Evolutionary conservation across 495 filamentous ascomycete genomes (phyloP), one percentile per base, ranked within the genome.

Genomic region (Xylaria curta): DNA sequence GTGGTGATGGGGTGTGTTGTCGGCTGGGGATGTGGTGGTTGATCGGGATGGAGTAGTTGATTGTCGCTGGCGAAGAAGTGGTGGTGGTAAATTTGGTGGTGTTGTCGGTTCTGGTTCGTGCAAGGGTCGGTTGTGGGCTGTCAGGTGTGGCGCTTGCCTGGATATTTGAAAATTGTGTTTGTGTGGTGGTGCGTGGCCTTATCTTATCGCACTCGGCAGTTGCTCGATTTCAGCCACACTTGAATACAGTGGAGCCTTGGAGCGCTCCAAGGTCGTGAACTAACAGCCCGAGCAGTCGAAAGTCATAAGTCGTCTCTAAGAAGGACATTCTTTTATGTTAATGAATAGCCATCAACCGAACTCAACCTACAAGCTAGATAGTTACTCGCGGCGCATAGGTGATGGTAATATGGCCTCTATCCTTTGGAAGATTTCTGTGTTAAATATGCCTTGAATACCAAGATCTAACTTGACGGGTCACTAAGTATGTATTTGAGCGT

Each of bases 21-120:
- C 78, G 80, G 82, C 82, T 33, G 85, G 84, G 83, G 83, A 46
- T 12, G 40, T 33, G 36, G 24, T 82, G 85, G 85, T 80, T 80
- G 74, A 71, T 80, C 74, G 81, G 86, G 81, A 84, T 54, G 85
- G 86, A 85, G 83, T 81, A 79, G 78, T 79, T 80, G 66, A 54
- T 67, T 58, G 72, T 69, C 53, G 42, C 70, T 69, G 44, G 31
- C 38, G 64, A 68, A 65, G 61, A 19, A 38, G 36, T 38, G 36
- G 36, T 38, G 36, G 44, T 74, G 33, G 60, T 28, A 58, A 58
- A 31, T 40, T 33, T 38, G 31, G 21, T 49, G 66, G 36, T 49
- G 66, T 44, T 44, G 33, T 19, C 15, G 10, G 54, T 49, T 64
- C 36, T 53, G 49, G 42, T 60, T 46, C 42, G 60, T 46, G 46